Percentiles rank a stretch among this genome's conserved stretches.
Conservation (phyloP, 2,329 filamentous ascomycete species). For the Fusarium nanum region DNA sequence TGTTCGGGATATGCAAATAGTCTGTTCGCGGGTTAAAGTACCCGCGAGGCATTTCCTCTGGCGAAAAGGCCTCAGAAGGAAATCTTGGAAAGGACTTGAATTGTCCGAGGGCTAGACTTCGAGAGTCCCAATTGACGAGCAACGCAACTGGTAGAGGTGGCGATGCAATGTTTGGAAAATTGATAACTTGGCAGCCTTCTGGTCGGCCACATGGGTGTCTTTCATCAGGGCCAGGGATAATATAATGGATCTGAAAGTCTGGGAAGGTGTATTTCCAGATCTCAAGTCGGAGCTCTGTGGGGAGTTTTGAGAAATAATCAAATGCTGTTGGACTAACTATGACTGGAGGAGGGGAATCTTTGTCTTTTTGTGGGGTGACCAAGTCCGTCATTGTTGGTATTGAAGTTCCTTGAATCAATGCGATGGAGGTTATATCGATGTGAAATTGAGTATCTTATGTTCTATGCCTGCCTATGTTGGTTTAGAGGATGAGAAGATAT, state of each 20-base stretch:
- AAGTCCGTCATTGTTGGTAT: background rate
- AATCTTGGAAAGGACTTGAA: background rate
- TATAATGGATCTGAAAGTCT: background rate
- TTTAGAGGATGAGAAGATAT: background rate
- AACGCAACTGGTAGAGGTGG: background rate
- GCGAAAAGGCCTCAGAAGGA: background rate
- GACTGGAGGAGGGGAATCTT: background rate
- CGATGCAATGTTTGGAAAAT: background rate
- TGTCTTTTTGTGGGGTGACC: background rate
- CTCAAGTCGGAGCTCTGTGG: background rate
- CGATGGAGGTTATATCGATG: background rate
- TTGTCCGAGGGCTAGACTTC: background rate
- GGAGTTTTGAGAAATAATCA: background rate
- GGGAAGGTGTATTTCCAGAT: background rate
- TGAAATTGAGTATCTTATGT: fast-evolving
- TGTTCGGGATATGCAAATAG: background rate
- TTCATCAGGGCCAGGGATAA: background rate
- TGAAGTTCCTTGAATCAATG: fast-evolving
- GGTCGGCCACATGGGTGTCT: background rate
- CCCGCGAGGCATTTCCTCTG: background rate
- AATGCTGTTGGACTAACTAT: background rate
- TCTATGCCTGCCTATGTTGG: background rate
- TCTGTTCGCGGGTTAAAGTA: background rate
- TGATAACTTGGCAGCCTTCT: background rate
- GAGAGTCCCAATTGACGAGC: background rate